These are phyloP conservation scores for Fusarium ramigenum DNA, from an alignment of 2,329 filamentous ascomycete species.

Conservation along the genomic window DNA sequence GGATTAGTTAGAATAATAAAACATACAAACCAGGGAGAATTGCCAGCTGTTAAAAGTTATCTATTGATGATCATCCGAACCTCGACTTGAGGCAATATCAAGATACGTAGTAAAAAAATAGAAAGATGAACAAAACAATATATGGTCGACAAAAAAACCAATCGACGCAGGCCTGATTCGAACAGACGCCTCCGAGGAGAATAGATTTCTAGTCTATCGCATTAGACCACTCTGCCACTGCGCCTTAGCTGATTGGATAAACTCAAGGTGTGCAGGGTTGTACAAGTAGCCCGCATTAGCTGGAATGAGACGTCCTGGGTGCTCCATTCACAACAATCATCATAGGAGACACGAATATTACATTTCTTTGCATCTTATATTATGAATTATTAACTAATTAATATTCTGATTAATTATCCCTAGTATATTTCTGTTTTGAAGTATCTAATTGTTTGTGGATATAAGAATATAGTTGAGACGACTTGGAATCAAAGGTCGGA, in stretches of 20 bases:
- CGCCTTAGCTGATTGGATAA: constrained; percentile 21
- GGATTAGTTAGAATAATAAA: background rate
- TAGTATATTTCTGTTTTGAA: fast-evolving
- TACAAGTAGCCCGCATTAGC: fast-evolving
- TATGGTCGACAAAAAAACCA: background rate
- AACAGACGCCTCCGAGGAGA: constrained; percentile 34
- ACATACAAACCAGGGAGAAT: no score
- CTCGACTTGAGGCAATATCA: background rate
- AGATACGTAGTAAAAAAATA: background rate
- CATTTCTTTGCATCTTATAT: background rate
- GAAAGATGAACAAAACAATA: no score
- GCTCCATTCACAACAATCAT: background rate
- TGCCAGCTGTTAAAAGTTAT: background rate
- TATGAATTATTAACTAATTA: background rate
- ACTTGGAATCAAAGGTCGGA: background rate
- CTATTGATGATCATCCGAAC: background rate
- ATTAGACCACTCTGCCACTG: constrained; percentile 35
- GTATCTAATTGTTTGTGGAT: background rate
- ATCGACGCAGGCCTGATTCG: constrained; percentile 33
- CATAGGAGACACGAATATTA: background rate
- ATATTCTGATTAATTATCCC: fast-evolving
- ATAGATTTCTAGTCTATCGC: constrained; percentile 36
- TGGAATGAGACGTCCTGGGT: no score
- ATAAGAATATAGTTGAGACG: background rate
- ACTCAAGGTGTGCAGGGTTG: fast-evolving